Evolutionary conservation across 2,329 filamentous ascomycete genomes (phyloP).

Genomic region (Claviceps sorghi): DNA sequence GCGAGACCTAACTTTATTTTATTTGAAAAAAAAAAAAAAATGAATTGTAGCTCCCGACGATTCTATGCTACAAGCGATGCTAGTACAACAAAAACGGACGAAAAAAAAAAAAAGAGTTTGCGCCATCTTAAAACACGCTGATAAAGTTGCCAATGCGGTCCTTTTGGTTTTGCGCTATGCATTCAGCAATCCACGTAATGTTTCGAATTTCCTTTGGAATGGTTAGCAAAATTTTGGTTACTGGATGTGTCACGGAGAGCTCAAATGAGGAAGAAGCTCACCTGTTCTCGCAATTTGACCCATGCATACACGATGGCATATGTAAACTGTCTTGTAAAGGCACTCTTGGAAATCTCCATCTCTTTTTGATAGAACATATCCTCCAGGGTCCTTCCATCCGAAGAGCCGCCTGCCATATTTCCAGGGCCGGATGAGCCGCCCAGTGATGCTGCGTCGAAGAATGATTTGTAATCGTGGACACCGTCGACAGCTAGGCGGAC

Average conservation of each 20-base stretch:
- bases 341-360: slow-evolving; percentile 93
- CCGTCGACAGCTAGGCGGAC: slow-evolving; percentile 89
- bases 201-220: slow-evolving; percentile 79
- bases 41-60: slow-evolving; percentile 13
- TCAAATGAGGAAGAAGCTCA: slow-evolving; percentile 28
- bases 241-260: background rate
- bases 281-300: slow-evolving; percentile 96
- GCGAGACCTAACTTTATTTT: slow-evolving; percentile 13
- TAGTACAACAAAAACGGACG: slow-evolving; percentile 4
- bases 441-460: slow-evolving; percentile 83
- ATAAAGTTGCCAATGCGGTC: slow-evolving; percentile 98
- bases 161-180: slow-evolving; percentile 99
- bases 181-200: slow-evolving; percentile 98
- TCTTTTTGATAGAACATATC: slow-evolving; percentile 99
- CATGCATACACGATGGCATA: slow-evolving; percentile 92
- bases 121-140: slow-evolving; percentile 63
- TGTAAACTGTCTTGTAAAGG: slow-evolving; percentile 93
- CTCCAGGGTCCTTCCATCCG: slow-evolving; percentile 79
- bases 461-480: slow-evolving; percentile 82
- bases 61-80: slow-evolving; percentile 29
- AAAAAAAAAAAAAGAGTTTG: background rate
- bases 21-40: slow-evolving; percentile 20
- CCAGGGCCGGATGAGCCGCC: slow-evolving; percentile 58
- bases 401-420: slow-evolving; percentile 68
- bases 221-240: slow-evolving; percentile 17